These are phyloP conservation scores for Picochlorum costavermella DNA, from an alignment of 139 green algal genomes.

Conservation along the genomic window DNA sequence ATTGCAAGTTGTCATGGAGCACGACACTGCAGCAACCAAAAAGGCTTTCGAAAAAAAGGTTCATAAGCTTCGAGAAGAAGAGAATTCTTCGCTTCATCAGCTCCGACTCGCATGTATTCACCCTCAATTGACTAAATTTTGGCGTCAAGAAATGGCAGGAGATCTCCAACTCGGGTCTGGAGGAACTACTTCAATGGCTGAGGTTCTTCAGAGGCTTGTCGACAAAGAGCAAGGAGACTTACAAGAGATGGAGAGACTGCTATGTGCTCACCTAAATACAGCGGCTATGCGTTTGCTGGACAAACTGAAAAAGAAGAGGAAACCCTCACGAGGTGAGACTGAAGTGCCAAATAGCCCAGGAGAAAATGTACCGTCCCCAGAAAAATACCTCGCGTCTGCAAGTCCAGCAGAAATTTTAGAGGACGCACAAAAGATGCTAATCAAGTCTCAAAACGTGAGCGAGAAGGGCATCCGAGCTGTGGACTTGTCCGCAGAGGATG, in stretches of 20 bases:
- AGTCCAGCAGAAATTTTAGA: neutral
- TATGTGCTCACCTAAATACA: slow-evolving; percentile 1
- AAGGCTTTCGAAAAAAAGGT: neutral
- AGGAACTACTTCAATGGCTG: neutral
- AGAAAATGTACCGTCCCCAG: neutral
- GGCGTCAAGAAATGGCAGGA: slow-evolving; percentile 15
- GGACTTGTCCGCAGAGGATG: neutral
- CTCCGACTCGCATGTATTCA: slow-evolving; percentile 65
- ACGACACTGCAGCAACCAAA: neutral
- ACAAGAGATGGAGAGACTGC: neutral
- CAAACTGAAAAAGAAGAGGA: neutral
- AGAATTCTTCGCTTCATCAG: slow-evolving; percentile 34
- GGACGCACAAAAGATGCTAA: neutral
- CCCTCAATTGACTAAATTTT: slow-evolving; percentile 61
- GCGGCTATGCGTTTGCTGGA: neutral
- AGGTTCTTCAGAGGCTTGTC: neutral
- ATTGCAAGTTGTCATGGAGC: slow-evolving; percentile 6
- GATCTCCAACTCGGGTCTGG: slow-evolving; percentile 33
- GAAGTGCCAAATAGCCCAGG: neutral
- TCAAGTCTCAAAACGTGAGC: neutral
- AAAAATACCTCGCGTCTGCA: neutral
- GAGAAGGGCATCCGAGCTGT: neutral
- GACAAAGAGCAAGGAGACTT: neutral
- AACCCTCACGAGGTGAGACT: neutral
- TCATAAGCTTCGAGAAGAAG: slow-evolving; percentile 2